Conservation (phyloP, 495 filamentous ascomycete genomes). For the Saxophila tyrrhenica region DNA sequence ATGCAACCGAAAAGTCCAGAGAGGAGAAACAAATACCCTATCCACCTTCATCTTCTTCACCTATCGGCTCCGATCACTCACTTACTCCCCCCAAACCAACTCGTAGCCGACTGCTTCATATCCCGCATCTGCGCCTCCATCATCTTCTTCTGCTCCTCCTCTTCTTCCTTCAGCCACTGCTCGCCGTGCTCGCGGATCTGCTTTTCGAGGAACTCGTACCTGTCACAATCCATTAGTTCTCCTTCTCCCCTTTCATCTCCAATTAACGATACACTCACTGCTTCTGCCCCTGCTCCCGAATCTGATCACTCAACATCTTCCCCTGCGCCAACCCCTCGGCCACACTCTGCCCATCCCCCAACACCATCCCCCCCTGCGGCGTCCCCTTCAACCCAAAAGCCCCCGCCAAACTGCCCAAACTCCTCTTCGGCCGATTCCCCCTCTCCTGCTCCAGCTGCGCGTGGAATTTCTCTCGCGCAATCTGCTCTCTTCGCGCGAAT, state of each 20-base stretch:
- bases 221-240: background rate
- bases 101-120: background rate
- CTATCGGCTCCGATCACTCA: too few species aligned
- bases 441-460: slow-evolving; percentile 62
- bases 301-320: slow-evolving; percentile 90
- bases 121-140: slow-evolving; percentile 68
- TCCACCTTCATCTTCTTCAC: too few species aligned
- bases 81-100: background rate
- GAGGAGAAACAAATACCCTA: too few species aligned
- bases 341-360: slow-evolving; percentile 54
- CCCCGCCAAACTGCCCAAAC: slow-evolving; percentile 47
- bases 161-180: slow-evolving; percentile 89
- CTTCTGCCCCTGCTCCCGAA: slow-evolving; percentile 79
- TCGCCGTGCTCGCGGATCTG: slow-evolving; percentile 86
- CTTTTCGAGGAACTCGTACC: slow-evolving; percentile 72
- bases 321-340: slow-evolving; percentile 68
- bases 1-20: too few species aligned
- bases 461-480: slow-evolving; percentile 66
- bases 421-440: slow-evolving; percentile 45
- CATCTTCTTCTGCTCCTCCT: slow-evolving; percentile 68
- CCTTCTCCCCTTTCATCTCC: too few species aligned
- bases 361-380: slow-evolving; percentile 31
- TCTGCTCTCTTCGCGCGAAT: slow-evolving; percentile 78
- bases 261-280: too few species aligned
- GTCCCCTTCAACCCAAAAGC: slow-evolving; percentile 60